Evolutionary conservation across 805 yeast species (phyloP).

Genomic region (Lipomyces orientalis): DNA sequence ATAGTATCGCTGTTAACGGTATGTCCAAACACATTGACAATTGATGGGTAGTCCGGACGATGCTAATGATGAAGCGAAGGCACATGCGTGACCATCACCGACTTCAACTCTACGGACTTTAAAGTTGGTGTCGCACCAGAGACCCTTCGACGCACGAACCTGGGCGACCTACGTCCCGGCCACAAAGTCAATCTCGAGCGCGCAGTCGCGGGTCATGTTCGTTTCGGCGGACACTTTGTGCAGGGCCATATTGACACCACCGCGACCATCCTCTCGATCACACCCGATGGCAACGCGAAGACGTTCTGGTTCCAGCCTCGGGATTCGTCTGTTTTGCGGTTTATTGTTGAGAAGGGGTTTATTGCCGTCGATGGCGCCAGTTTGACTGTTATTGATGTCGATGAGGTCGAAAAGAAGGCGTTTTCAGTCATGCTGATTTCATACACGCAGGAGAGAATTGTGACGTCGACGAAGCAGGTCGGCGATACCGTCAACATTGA

Average conservation of each 20-base stretch:
- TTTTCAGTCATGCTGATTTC: slow-evolving; percentile 91
- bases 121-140: slow-evolving; percentile 95
- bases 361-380: slow-evolving; percentile 93
- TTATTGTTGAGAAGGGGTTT: slow-evolving; percentile 94
- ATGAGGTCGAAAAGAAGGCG: slow-evolving; percentile 52
- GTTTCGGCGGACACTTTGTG: slow-evolving; percentile 97
- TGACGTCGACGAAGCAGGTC: slow-evolving; percentile 63
- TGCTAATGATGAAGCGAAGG: slow-evolving; percentile 19
- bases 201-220: slow-evolving; percentile 79
- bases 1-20: slow-evolving; percentile 89
- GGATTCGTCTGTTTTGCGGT: slow-evolving; percentile 56
- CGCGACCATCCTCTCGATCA: slow-evolving; percentile 63
- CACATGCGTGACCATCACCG: slow-evolving; percentile 91
- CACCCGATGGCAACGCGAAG: slow-evolving; percentile 74
- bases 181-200: slow-evolving; percentile 84
- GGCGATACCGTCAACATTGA: slow-evolving; percentile 84
- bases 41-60: neutral
- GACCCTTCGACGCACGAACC: slow-evolving; percentile 78
- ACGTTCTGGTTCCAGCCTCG: slow-evolving; percentile 70
- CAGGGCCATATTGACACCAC: slow-evolving; percentile 97
- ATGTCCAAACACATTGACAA: neutral
- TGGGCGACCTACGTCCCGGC: slow-evolving; percentile 65
- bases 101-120: slow-evolving; percentile 64
- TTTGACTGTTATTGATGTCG: slow-evolving; percentile 81
- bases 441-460: slow-evolving; percentile 83